phyloP scores from a whole-genome alignment of 306 rosid genomes.

The Prunus padus region DNA sequence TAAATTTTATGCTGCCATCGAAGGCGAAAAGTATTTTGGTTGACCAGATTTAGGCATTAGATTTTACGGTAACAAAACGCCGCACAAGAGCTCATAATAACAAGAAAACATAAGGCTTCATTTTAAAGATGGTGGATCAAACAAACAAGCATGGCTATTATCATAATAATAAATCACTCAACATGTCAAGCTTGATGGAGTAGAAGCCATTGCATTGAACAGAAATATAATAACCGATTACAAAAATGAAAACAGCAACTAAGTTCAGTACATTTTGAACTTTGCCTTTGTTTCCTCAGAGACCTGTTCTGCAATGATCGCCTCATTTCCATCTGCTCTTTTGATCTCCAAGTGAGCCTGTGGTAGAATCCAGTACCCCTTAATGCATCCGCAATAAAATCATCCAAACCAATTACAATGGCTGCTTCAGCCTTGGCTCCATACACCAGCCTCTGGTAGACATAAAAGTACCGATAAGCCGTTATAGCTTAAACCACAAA shows the following conservation, averaged over 20 bases:
- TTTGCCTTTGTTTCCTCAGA: background rate
- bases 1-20: background rate
- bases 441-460: background rate
- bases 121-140: background rate
- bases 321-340: background rate
- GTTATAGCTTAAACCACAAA: background rate
- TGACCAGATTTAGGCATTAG: background rate
- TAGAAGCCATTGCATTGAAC: background rate
- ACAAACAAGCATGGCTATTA: background rate
- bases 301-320: background rate
- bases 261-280: background rate
- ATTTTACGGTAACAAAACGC: background rate
- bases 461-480: background rate
- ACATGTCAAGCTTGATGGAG: background rate
- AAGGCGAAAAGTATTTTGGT: background rate
- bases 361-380: background rate
- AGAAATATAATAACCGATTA: too few relatives aligned
- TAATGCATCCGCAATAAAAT: background rate
- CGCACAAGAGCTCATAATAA: too few relatives aligned
- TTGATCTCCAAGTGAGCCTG: background rate
- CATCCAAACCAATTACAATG: background rate
- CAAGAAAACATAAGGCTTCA: too few relatives aligned
- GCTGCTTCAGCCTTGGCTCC: conserved; percentile 6
- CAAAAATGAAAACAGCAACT: too few relatives aligned
- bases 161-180: background rate